phyloP scores from a whole-genome alignment of 345 rosid species.

The Linum usitatissimum region DNA sequence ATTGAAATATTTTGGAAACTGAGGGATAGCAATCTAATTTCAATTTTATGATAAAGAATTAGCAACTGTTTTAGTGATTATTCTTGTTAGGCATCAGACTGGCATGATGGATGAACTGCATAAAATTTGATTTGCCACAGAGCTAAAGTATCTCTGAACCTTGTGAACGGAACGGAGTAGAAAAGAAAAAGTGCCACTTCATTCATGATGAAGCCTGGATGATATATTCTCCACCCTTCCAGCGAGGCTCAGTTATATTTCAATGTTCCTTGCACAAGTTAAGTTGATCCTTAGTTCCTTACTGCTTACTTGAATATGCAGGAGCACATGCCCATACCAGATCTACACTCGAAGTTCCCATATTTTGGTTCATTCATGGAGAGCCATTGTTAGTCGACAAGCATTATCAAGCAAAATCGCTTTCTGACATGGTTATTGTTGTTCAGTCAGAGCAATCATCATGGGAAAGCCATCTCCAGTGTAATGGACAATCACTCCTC shows the following conservation, averaged over 20 bases:
- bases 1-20: no score
- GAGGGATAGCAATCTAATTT: no score
- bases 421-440: slow-evolving; percentile 85
- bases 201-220: background rate
- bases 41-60: no score
- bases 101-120: background rate
- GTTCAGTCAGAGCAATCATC: slow-evolving; percentile 86
- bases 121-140: background rate
- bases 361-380: slow-evolving; percentile 84
- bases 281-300: background rate
- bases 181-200: background rate
- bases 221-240: background rate
- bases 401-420: slow-evolving; percentile 93
- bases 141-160: background rate
- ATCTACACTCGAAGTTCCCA: slow-evolving; percentile 92
- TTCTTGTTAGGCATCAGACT: background rate
- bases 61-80: no score
- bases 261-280: background rate
- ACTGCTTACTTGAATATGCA: slow-evolving; percentile 21
- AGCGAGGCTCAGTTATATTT: no score
- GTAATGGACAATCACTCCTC: slow-evolving; percentile 82
- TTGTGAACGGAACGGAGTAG: background rate
- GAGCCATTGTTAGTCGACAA: slow-evolving; percentile 85
- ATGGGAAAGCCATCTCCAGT: slow-evolving; percentile 97
- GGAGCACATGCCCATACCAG: slow-evolving; percentile 88